phyloP scores from a whole-genome alignment of 2,329 filamentous ascomycete genomes.

The Trichoderma koningii region DNA sequence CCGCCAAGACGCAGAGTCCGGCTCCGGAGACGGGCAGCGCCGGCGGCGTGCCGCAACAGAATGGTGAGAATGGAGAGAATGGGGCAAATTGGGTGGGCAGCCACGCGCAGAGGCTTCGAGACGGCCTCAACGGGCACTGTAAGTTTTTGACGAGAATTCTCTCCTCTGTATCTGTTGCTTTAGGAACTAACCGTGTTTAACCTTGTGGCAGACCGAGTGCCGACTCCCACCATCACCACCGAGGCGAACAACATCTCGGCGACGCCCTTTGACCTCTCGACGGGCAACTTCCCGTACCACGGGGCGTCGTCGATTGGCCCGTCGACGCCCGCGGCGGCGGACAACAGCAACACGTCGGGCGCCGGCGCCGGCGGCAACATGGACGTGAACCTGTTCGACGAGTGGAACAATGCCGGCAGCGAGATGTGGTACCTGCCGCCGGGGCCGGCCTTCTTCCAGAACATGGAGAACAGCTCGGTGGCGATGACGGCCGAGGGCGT shows the following conservation, averaged over 20 bases:
- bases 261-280: constrained; percentile 61
- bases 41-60: constrained; percentile 30
- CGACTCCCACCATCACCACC: constrained; percentile 35
- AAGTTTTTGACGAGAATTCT: constrained; percentile 29
- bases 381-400: constrained; percentile 52
- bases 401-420: constrained; percentile 57
- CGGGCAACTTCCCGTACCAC: constrained; percentile 57
- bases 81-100: constrained; percentile 40
- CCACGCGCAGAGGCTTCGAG: constrained; percentile 46
- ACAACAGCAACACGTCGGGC: constrained; percentile 37
- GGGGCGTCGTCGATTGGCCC: constrained; percentile 53
- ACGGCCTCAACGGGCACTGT: constrained; percentile 45
- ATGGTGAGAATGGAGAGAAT: constrained; percentile 32
- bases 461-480: constrained; percentile 61
- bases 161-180: fast-evolving
- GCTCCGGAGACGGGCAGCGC: constrained; percentile 39
- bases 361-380: constrained; percentile 33
- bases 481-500: constrained; percentile 69
- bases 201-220: constrained; percentile 41
- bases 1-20: constrained; percentile 48
- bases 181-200: constrained; percentile 34
- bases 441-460: constrained; percentile 65
- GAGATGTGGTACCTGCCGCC: constrained; percentile 70
- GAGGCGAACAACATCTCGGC: constrained; percentile 59
- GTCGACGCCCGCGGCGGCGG: constrained; percentile 51